Base-by-base conservation (phyloP, 2,329 filamentous ascomycete species). In the Cladosporium velox region DNA sequence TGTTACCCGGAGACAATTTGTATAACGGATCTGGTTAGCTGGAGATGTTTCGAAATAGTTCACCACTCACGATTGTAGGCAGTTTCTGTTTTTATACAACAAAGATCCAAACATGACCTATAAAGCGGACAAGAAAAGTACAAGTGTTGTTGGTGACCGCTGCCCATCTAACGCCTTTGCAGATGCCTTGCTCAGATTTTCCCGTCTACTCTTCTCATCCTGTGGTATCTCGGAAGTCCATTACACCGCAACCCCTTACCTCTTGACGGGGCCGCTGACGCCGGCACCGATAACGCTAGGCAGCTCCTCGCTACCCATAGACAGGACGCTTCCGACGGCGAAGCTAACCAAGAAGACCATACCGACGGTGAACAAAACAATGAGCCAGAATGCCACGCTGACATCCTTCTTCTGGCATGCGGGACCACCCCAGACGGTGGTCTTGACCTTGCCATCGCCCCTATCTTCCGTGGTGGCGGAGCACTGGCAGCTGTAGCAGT, bases 251-350 rank as follows among this genome's bases (percentile, higher is more conserved):
- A 44, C 30, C 51, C 6, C 5, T 41, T 49, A 65, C 44, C 58
- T 65, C 63, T 34, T 65, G 3, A 65, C 55, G 34, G 88, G 84
- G 66, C 88, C 87, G 70, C 90, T 91, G 44, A 99, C 94, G 69
- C 95, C 95, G 58, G 95, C 95, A n/a, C 93, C 92, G 78, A 99
- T 93, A 10, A 99, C 94, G 72, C 93, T 93, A 0, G 95, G 95
- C 70, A 98, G 83, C 79, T 93, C 90, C 82, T 96, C 89, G 77
- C 91, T 87, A 38, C 94, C 95, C 74, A 98, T 91, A 69, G 83
- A 89, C 79, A 90, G 95, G 64, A 99, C 79, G 84, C 96, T 82
- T 6, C 89, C 88, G 72, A 98, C 89, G 12, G 87, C 88, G 76
- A 90, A 89, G 44, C 83, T 84, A 32, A 96, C 80, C 44, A 91